Base-by-base conservation (phyloP, 2,329 filamentous ascomycete genomes). In the Fusarium sp. region DNA sequence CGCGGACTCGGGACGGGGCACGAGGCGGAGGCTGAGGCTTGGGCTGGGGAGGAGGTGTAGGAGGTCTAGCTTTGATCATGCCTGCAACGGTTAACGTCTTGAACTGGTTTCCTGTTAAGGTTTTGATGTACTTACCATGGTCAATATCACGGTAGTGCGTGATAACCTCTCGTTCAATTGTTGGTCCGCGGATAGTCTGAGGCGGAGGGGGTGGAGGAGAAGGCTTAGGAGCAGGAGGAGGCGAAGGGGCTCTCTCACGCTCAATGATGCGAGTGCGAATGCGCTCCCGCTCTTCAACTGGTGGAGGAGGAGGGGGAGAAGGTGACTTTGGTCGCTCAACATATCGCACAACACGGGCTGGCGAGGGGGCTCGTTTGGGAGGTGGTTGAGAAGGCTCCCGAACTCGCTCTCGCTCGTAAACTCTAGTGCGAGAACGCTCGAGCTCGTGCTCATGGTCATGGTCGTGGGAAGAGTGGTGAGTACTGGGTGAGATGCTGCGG, bases 141-240 rank as follows among this genome's bases (percentile, higher is more conserved):
- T 97, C 92, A 73, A 97, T 91, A 76, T 95, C 92, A 61, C 90
- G 88, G 78, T 96, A 95, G 80, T 96, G 93, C 1, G 93, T 97
- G 71, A 97, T 94, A 62, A 97, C 90, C 77, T 97, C 93, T 75
- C 95, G 89, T 80, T 95, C 92, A 72, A 97, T 93, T 1, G 91
- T 92, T 34, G 93, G 93, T 21, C 90, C 90, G 43, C 89, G 87
- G 74, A 96, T 90, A 46, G 92, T 85, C 68, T 87, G 86, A 30
- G 88, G 89, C 46, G 87, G 87, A n/a, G 86, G 85, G 11, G 86
- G 85, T 14, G 86, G 84, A 6, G 88, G 87, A 21, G 87, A 86
- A 13, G 85, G 85, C 21, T 66, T 73, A 14, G 86, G 82, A 11
- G 82, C 81, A 5, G 82, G 82, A 23, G 72, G 67, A 16, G 74